These are phyloP conservation scores for Inosperma sp. DNA, from an alignment of 768 basidiomycete genomes.

Conservation along the genomic window DNA sequence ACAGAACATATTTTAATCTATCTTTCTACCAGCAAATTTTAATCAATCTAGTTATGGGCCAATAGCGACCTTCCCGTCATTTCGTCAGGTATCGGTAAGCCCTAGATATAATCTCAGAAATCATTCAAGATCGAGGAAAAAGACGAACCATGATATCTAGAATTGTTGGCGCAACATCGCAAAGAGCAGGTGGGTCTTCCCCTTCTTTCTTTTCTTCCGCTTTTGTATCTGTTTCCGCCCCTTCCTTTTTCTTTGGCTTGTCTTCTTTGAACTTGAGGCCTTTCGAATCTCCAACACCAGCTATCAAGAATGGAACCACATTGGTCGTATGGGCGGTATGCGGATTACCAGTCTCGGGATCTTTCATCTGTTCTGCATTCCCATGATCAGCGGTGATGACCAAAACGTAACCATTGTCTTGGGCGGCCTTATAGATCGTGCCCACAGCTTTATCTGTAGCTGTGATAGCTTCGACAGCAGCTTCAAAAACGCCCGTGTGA, in stretches of 20 bases:
- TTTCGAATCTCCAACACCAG: slow-evolving; percentile 42
- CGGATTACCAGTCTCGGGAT: slow-evolving; percentile 13
- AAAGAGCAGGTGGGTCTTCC: slow-evolving; percentile 72
- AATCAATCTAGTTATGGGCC: slow-evolving; percentile 13
- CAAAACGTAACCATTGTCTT: slow-evolving; percentile 81
- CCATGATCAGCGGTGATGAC: slow-evolving; percentile 92
- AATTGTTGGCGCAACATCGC: slow-evolving; percentile 89
- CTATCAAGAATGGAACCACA: slow-evolving; percentile 11
- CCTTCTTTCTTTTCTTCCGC: slow-evolving; percentile 46
- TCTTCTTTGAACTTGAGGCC: slow-evolving; percentile 52
- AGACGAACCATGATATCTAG: slow-evolving; percentile 61
- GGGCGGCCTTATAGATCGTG: slow-evolving; percentile 79
- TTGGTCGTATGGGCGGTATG: slow-evolving; percentile 13
- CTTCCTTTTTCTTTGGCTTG: slow-evolving; percentile 55
- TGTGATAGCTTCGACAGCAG: slow-evolving; percentile 82
- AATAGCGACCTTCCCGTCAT: slow-evolving; percentile 61
- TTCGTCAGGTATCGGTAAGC: slow-evolving; percentile 65
- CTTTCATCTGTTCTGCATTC: slow-evolving; percentile 69
- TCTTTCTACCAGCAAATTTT: background rate
- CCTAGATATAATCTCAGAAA: slow-evolving; percentile 29
- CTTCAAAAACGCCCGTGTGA: slow-evolving; percentile 88
- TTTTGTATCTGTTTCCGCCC: slow-evolving; percentile 47
- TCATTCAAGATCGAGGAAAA: background rate
- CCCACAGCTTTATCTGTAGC: slow-evolving; percentile 90
- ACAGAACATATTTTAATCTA: background rate